A percentile compares a stretch with the other conserved stretches of the same genome.
Evolutionary conservation across 2,329 filamentous ascomycete species (phyloP).

Genomic region (Aureobasidium sp.): DNA sequence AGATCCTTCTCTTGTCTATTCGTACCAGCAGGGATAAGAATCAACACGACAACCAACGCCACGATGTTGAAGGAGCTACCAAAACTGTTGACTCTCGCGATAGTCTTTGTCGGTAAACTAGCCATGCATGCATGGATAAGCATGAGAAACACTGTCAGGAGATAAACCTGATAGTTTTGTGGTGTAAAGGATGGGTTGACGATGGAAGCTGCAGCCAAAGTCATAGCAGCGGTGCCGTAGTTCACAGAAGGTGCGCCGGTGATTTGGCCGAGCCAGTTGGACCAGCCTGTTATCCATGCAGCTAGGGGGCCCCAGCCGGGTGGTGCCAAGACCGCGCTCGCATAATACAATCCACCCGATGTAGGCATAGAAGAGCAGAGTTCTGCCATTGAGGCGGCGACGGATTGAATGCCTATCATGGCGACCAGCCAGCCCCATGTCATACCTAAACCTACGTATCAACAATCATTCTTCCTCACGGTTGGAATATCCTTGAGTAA

Average conservation of each 20-base stretch:
- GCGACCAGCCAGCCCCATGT: constrained; percentile 76
- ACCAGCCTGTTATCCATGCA: constrained; percentile 75
- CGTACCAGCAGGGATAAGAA: constrained; percentile 71
- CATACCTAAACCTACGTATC: constrained; percentile 18
- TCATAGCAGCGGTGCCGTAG: constrained; percentile 74
- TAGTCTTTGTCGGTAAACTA: constrained; percentile 75
- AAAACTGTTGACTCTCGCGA: constrained; percentile 74
- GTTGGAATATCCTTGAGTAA: background rate
- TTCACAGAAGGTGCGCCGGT: constrained; percentile 73
- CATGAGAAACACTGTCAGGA: constrained; percentile 74
- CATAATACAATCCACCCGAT: constrained; percentile 77
- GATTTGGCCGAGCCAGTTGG: constrained; percentile 74
- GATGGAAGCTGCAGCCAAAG: constrained; percentile 75
- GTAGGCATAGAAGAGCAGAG: constrained; percentile 77
- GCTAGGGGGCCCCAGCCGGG: constrained; percentile 71
- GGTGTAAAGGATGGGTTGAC: constrained; percentile 71
- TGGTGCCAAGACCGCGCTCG: constrained; percentile 74
- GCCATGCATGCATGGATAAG: constrained; percentile 72
- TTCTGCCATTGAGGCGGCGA: constrained; percentile 73
- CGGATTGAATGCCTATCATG: constrained; percentile 76
- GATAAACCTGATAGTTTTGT: constrained; percentile 71
- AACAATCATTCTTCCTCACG: too few relatives aligned
- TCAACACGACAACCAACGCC: constrained; percentile 70
- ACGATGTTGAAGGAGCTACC: constrained; percentile 78
- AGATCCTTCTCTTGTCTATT: constrained; percentile 56